Evolutionary conservation across 139 green algal genomes (phyloP).

Genomic region (Chlorella sp.): DNA sequence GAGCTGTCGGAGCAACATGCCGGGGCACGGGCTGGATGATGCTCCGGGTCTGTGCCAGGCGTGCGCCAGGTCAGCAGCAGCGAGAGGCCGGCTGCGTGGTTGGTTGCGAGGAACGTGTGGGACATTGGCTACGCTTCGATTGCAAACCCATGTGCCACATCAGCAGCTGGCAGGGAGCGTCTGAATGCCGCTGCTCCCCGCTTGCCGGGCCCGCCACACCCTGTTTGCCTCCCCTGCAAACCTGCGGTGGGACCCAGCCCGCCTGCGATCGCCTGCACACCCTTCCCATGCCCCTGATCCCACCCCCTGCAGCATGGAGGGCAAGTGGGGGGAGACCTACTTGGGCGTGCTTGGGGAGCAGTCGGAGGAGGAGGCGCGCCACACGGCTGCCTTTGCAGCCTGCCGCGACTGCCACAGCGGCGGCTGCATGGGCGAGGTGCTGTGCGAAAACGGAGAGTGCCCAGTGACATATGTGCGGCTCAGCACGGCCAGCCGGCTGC

Average conservation of each 20-base stretch:
- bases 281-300: background rate
- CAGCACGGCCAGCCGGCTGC: background rate
- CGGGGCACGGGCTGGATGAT: background rate
- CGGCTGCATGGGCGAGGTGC: conserved; percentile 47
- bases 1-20: conserved; percentile 52
- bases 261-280: background rate
- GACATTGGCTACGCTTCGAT: background rate
- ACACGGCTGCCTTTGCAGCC: conserved; percentile 2
- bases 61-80: background rate
- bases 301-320: background rate
- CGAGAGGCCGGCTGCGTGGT: background rate
- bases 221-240: background rate
- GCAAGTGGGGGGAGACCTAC: conserved; percentile 34
- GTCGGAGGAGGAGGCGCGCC: conserved; percentile 10
- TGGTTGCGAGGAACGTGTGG: too few relatives aligned
- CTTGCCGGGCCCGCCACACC: background rate
- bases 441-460: conserved; percentile 70
- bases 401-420: conserved; percentile 76
- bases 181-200: background rate
- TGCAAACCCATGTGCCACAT: background rate
- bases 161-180: background rate
- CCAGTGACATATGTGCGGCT: conserved; percentile 60
- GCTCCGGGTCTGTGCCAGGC: conserved; percentile 7
- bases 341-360: conserved; percentile 29
- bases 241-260: background rate